A percentile compares a stretch with the other conserved stretches of the same genome.
These are phyloP conservation scores for Daphne laureola DNA, from an alignment of 441 rosid genomes.

Conservation along the genomic window DNA sequence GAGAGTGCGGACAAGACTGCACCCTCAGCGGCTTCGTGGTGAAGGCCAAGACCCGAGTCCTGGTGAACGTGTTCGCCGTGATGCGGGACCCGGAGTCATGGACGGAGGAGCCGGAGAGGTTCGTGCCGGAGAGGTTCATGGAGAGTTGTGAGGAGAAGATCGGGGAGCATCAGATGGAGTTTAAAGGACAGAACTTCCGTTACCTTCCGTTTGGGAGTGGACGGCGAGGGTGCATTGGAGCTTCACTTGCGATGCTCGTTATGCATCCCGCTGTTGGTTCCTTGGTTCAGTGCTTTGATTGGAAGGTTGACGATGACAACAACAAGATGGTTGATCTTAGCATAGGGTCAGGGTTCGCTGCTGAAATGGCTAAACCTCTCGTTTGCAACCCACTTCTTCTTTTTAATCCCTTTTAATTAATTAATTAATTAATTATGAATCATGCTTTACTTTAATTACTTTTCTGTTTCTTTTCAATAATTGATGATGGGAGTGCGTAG, in stretches of 20 bases:
- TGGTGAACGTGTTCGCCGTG: constrained; percentile 26
- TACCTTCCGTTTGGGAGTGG: constrained; percentile 55
- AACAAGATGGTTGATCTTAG: constrained; percentile 23
- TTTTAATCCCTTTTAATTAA: constrained; percentile 2
- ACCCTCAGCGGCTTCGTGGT: constrained; percentile 17
- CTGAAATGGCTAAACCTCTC: constrained; percentile 40
- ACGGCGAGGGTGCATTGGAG: constrained; percentile 35
- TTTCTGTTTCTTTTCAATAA: too few relatives aligned
- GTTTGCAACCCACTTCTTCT: constrained; percentile 26
- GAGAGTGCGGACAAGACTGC: constrained; percentile 29
- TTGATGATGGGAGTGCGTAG: too few relatives aligned
- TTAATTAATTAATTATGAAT: too few relatives aligned
- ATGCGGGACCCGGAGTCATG: constrained; percentile 29
- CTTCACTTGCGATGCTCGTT: constrained; percentile 31
- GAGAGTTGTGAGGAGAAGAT: constrained; percentile 30
- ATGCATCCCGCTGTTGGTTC: constrained; percentile 37
- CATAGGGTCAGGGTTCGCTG: constrained; percentile 30
- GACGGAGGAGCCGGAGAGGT: constrained; percentile 17
- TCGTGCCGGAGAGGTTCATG: constrained; percentile 29
- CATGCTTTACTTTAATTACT: too few relatives aligned
- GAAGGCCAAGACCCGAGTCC: constrained; percentile 23
- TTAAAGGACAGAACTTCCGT: constrained; percentile 54
- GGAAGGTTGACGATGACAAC: constrained; percentile 31
- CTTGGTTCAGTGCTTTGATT: constrained; percentile 50
- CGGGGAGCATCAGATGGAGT: constrained; percentile 60